Percentiles rank a stretch among this genome's conserved stretches.
These are phyloP conservation scores for Salix caprea DNA, from an alignment of 345 rosid genomes.

Conservation along the genomic window DNA sequence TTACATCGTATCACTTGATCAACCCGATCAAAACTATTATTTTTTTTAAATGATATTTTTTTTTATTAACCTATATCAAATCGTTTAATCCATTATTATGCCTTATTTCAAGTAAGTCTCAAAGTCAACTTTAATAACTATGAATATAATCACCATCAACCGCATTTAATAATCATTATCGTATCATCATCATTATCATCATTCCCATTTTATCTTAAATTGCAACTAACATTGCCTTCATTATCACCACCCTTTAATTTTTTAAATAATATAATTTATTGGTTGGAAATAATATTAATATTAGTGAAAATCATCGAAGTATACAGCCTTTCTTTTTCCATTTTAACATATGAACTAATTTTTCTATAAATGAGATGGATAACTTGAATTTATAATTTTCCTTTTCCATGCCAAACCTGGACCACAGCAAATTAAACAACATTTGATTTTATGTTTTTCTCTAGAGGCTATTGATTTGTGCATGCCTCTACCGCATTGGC, in stretches of 20 bases:
- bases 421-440: neutral
- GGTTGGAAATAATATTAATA: neutral
- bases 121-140: no score
- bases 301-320: neutral
- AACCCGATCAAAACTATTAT: no score
- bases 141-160: no score
- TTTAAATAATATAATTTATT: no score
- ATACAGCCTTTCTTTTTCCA: neutral
- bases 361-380: neutral
- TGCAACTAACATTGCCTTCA: neutral
- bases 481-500: neutral
- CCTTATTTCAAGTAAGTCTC: no score
- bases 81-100: no score
- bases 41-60: no score
- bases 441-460: neutral
- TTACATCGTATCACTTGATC: no score
- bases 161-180: no score
- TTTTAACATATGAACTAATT: neutral
- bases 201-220: no score
- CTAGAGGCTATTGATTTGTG: neutral
- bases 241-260: neutral
- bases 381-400: neutral
- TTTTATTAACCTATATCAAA: no score
- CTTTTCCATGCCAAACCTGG: neutral
- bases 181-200: no score